Conservation (phyloP, 108 stramenopile genomes). For the Ochromonas danica region DNA sequence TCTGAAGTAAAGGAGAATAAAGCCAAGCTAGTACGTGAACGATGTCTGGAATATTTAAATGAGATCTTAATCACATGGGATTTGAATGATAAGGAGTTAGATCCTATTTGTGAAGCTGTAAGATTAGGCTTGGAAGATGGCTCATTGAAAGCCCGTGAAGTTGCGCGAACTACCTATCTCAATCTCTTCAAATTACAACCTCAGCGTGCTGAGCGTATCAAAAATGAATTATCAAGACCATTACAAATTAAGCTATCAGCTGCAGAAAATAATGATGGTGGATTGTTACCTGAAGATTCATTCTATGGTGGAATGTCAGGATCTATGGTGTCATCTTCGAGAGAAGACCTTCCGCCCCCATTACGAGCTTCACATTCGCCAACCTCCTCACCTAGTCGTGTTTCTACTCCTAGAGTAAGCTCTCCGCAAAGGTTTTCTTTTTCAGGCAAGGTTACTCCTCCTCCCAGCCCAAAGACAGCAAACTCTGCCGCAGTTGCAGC, state of each 20-base stretch:
- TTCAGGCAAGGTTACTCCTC: no score
- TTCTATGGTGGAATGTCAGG: no score
- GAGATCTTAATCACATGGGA: slow-evolving; percentile 10
- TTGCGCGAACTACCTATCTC: neutral
- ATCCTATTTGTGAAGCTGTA: slow-evolving; percentile 4
- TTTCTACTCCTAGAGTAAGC: no score
- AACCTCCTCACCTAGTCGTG: no score
- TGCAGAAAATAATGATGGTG: neutral
- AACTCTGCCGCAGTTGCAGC: no score
- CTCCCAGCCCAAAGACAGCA: no score
- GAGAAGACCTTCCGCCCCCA: no score
- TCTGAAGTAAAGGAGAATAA: slow-evolving; percentile 6
- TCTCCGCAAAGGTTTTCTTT: no score
- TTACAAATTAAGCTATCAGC: neutral
- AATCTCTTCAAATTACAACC: neutral
- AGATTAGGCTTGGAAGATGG: slow-evolving; percentile 25
- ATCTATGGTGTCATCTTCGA: no score
- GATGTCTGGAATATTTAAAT: slow-evolving; percentile 31
- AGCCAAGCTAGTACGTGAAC: slow-evolving; percentile 17
- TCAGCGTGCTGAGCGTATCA: slow-evolving; percentile 2
- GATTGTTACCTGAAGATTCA: no score
- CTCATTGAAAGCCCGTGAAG: neutral
- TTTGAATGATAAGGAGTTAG: slow-evolving; percentile 21
- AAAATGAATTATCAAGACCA: neutral
- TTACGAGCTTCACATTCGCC: no score